phyloP scores from a whole-genome alignment of 257 asterid genomes.

The Lycium barbarum region DNA sequence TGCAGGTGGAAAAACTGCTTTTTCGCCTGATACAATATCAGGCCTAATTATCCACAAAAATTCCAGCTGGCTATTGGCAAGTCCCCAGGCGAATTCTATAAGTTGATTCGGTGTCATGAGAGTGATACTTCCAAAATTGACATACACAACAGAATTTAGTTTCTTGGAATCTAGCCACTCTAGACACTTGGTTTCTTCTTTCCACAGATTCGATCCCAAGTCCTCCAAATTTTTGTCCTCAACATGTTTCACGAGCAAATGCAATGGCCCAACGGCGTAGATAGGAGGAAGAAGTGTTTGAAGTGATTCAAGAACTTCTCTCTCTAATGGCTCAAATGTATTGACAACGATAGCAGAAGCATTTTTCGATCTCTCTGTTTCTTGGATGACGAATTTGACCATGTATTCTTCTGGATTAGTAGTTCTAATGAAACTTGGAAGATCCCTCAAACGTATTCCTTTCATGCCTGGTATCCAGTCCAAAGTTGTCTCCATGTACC shows the following conservation, averaged over 20 bases:
- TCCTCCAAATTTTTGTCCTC: too few species aligned
- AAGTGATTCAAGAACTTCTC: too few species aligned
- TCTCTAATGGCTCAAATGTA: constrained; percentile 6
- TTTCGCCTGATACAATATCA: constrained; percentile 53
- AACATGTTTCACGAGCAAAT: too few species aligned
- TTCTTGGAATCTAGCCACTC: constrained; percentile 60
- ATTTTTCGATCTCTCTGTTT: background rate
- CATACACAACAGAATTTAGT: constrained; percentile 50
- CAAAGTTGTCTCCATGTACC: constrained; percentile 27
- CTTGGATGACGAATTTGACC: constrained; percentile 13
- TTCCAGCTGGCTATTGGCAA: constrained; percentile 45
- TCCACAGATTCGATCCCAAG: constrained; percentile 60
- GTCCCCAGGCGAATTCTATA: constrained; percentile 64
- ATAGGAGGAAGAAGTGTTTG: too few species aligned
- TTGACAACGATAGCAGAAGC: constrained; percentile 27
- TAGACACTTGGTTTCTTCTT: constrained; percentile 50
- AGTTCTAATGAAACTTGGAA: constrained; percentile 29
- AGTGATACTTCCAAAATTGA: constrained; percentile 57
- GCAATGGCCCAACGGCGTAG: too few species aligned
- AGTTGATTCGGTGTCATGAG: constrained; percentile 51
- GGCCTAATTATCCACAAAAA: constrained; percentile 67
- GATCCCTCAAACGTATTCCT: constrained; percentile 34
- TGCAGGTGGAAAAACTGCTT: constrained; percentile 39
- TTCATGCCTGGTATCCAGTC: constrained; percentile 37
- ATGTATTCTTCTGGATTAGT: constrained; percentile 30